Evolutionary conservation across 148 eudicot genomes (phyloP), one percentile per base, ranked within the genome.

Genomic region (Amaranthus hypochondriacus): DNA sequence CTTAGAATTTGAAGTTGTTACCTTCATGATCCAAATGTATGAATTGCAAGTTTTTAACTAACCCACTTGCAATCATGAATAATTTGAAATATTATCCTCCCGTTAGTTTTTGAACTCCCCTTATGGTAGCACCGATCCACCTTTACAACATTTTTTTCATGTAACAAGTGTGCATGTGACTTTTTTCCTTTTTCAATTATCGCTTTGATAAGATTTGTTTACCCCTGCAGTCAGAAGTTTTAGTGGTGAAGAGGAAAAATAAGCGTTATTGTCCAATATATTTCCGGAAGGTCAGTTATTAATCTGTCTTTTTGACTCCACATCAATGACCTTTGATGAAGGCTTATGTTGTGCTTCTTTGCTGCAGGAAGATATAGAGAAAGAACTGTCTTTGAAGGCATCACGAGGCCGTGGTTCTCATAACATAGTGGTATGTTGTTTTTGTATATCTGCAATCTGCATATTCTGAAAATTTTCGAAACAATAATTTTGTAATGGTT

Each of bases 341-440:
- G 69, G n/a, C 21, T 60, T 43, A 9, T 65, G 52, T 58, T 66
- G 52, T 66, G 65, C 21, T 49, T 73, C 69, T 2, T 66, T 62
- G 48, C 74, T 70, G 72, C 91, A 93, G 98, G 98, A 93, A 83
- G 98, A 93, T 84, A 79, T 93, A 74, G 98, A 93, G 83, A 90
- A 84, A 82, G 98, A 90, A 81, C 77, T 93, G 50, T 80, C 84
- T 65, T 77, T 56, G 42, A 85, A 87, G 80, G 73, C 81, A 50
- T 77, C 89, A 39, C 87, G 89, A 78, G 88, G 88, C 73, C 76
- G 87, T 48, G 89, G 85, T 74, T 85, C 98, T 82, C 91, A 83
- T 68, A 86, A 83, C 67, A 93, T 93, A 73, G 69, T 84, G 90
- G 98, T 93, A 91, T 63, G 60, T 71, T 14, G 39, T 28, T 28